Evolutionary conservation across 768 basidiomycete genomes (phyloP).

Genomic region (Tephrocybe sp.): DNA sequence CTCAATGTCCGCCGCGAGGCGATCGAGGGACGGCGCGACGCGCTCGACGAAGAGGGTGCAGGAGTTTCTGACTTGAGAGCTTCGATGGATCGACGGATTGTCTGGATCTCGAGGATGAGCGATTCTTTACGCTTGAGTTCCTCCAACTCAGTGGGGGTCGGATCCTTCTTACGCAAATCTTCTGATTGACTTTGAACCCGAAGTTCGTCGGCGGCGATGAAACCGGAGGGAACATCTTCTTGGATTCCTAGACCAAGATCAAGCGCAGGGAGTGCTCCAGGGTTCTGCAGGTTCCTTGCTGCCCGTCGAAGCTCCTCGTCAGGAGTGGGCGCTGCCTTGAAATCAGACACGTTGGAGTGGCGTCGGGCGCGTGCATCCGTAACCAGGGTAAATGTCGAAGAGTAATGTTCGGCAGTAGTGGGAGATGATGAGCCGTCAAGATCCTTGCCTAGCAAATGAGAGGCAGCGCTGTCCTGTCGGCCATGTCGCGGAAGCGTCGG

Average conservation of each 20-base stretch:
- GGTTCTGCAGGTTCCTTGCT: slow-evolving; percentile 47
- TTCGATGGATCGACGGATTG: slow-evolving; percentile 78
- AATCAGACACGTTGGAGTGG: slow-evolving; percentile 72
- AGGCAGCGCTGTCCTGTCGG: slow-evolving; percentile 62
- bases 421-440: slow-evolving; percentile 49
- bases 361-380: slow-evolving; percentile 56
- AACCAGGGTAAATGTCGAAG: slow-evolving; percentile 51
- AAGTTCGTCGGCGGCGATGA: slow-evolving; percentile 52
- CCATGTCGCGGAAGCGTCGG: slow-evolving; percentile 61
- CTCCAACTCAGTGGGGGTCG: slow-evolving; percentile 46
- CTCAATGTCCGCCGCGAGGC: slow-evolving; percentile 70
- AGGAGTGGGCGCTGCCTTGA: slow-evolving; percentile 59
- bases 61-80: slow-evolving; percentile 72
- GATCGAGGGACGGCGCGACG: slow-evolving; percentile 66
- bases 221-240: slow-evolving; percentile 70
- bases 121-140: slow-evolving; percentile 69
- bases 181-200: slow-evolving; percentile 11
- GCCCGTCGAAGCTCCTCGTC: slow-evolving; percentile 63
- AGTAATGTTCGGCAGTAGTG: slow-evolving; percentile 45
- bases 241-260: slow-evolving; percentile 77
- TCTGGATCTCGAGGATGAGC: slow-evolving; percentile 75
- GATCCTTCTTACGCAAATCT: slow-evolving; percentile 29
- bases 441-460: slow-evolving; percentile 66
- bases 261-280: slow-evolving; percentile 63
- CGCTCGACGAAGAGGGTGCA: slow-evolving; percentile 56